Conservation (phyloP, 768 basidiomycete genomes). For the Mycena chlorophos region DNA sequence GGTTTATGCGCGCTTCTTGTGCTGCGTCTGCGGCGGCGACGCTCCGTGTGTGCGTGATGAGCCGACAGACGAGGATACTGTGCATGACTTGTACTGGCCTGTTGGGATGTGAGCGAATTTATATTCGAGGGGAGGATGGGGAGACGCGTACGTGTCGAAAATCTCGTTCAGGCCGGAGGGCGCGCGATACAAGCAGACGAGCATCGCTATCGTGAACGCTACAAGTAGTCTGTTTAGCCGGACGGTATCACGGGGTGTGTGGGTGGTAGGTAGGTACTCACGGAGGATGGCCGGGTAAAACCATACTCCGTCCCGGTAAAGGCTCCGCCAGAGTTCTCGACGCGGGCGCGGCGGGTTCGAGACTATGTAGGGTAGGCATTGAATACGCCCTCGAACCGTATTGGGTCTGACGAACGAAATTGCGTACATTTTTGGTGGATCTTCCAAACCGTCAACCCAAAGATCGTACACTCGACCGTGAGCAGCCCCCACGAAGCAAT, state of each 20-base stretch:
- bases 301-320: constrained; percentile 18
- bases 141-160: not conserved
- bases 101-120: not conserved
- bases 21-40: constrained; percentile 11
- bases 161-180: constrained; percentile 1
- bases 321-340: constrained; percentile 2
- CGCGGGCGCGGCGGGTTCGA: not conserved
- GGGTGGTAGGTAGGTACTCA: not conserved
- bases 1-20: not conserved
- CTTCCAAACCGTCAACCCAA: constrained; percentile 13
- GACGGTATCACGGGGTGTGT: not conserved
- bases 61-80: constrained; percentile 7
- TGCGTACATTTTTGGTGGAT: constrained; percentile 10
- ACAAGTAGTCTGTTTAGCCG: not conserved
- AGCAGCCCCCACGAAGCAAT: not conserved
- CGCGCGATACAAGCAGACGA: not conserved
- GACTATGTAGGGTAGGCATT: not conserved
- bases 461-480: not conserved
- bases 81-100: constrained; percentile 12
- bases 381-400: no score
- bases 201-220: constrained; percentile 3
- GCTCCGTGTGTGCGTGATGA: constrained; percentile 12
- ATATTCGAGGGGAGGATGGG: not conserved
- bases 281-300: constrained; percentile 16
- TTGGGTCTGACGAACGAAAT: not conserved